A percentile compares a stretch with the other conserved stretches of the same genome.
Conservation (phyloP, 306 rosid species). For the Trifolium subterraneum region DNA sequence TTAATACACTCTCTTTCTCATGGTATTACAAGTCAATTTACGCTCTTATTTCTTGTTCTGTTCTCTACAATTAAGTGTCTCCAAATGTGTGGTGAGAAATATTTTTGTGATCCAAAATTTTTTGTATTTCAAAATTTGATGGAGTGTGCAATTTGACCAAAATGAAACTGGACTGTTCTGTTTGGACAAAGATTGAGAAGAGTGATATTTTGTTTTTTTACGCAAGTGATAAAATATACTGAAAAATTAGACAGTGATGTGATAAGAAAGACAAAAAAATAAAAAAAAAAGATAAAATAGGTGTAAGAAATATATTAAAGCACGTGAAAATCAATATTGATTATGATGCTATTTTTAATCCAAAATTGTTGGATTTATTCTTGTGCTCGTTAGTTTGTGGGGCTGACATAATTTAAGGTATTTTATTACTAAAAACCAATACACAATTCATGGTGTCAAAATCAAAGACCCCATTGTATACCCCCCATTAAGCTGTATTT, state of each 20-base stretch:
- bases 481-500: background rate
- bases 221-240: background rate
- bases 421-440: background rate
- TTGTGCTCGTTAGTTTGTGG: slow-evolving; percentile 14
- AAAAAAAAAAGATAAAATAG: background rate
- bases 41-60: background rate
- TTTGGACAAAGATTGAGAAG: background rate
- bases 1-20: too few species aligned
- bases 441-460: slow-evolving; percentile 12
- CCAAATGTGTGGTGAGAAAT: too few species aligned
- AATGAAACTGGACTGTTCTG: background rate
- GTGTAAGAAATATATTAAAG: background rate
- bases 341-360: background rate
- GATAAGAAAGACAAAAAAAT: background rate
- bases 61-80: too few species aligned
- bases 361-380: background rate
- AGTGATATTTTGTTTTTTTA: too few species aligned
- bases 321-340: background rate
- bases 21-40: too few species aligned
- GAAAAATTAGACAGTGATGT: background rate
- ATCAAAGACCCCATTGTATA: background rate
- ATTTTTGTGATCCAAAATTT: too few species aligned
- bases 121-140: background rate
- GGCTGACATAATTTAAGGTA: slow-evolving; percentile 9
- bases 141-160: background rate